Base-by-base conservation (phyloP, 176 grass and related monocot genomes). In the Eleusine indica region DNA sequence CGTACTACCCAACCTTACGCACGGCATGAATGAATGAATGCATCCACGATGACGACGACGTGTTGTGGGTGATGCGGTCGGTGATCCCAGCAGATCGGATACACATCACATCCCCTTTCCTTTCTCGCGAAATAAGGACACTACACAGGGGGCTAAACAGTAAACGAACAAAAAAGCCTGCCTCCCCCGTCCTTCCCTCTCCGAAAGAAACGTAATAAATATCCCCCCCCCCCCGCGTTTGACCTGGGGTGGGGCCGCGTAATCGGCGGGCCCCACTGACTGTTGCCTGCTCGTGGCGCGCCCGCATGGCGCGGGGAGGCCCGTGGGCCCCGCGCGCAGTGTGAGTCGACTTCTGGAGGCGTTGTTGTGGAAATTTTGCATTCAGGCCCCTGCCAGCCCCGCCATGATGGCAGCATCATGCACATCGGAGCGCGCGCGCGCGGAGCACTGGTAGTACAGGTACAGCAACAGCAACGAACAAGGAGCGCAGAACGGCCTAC, bases 271-370 rank as follows among this genome's bases (percentile, higher is more conserved):
- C 6, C 64, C 78, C 48, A 18, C 12, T 19, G 10, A 12, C 29
- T 52, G 68, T 51, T 28, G 57, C 4, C 4, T 49, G 76, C 84
- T 80, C 84, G 56, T 86, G 84, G 76, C 76, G 68, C 21, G 56
- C 68, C 84, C 56, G 43, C 9, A 5, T 5, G 54, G 13, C 4
- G 52, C 52, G 74, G 51, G 28, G 37, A 0, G 0, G 16, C 25
- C 21, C 1, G 4, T 6, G 58, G 19, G 25, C 19, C 81, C 71
- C 71, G 30, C 46, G 1, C 4, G 35, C 78, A 57, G 25, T 25
- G 32, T 35, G 32, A 35, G 78, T n/a, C 30, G 65, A 25, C 11
- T 19, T 65, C 76, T 35, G 3, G 16, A 79, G 58, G 52, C 8
- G 18, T 22, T 21, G 41, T 32, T 2, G 44, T 8, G 39, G 2